Base-by-base conservation (phyloP, 2,329 filamentous ascomycete genomes). In the Dactylonectria estremocensis region DNA sequence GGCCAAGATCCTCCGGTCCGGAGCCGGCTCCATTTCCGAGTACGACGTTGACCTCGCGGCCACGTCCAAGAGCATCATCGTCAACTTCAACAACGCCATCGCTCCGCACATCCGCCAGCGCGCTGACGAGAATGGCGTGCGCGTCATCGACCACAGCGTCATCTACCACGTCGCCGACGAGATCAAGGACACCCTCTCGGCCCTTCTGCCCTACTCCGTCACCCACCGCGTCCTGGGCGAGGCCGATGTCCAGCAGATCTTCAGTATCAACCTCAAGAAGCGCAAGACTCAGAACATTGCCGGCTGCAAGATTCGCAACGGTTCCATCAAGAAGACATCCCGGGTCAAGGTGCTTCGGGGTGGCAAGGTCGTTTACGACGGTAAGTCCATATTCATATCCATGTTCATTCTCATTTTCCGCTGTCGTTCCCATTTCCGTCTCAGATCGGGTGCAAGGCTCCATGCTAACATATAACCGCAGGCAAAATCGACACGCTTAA, bases 21-120 rank as follows among this genome's bases (percentile, higher is more conserved):
- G 88, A 2, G 92, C 96, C 1, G 97, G 96, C 1, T 86, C 91
- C 24, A 87, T 98, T 48, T 90, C 88, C 37, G 94, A 98, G 82
- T 97, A 91, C 70, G 96, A 99, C 79, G 87, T 99, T 62, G 93
- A 97, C 77, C 93, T 96, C 78, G 95, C 96, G 0, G 90, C 92
- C 1, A 89, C 89, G 18, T 93, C 95, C 2, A 87, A 89, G 31
- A 94, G 93, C 40, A 84, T 91, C 74, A 90, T 98, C 70, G 86
- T 98, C 80, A 93, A 93, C 74, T 99, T 99, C 87, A 98, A 98
- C 81, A 90, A 89, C 55, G 74, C 88, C 0, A 84, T 95, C 8
- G 89, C 93, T 1, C 86, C 88, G 8, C 85, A 91, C 59, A 92
- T 97, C 72, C 85, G 87, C 68, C 87, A 88, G 13, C 83, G 92